Conservation (phyloP, 2,329 filamentous ascomycete genomes). For the Neofusicoccum parvum region DNA sequence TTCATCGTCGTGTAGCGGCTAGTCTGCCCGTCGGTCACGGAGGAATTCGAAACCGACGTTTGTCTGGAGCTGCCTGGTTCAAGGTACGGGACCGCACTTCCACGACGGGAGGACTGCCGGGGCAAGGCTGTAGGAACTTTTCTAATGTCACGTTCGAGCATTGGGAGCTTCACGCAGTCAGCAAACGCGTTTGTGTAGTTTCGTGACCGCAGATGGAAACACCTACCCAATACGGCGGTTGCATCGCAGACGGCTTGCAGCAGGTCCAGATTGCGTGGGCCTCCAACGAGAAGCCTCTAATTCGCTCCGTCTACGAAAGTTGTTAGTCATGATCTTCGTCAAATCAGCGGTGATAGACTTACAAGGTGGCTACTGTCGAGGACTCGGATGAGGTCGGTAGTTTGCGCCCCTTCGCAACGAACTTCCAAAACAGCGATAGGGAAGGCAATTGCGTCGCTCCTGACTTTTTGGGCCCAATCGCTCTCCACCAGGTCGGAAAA, state of each 20-base stretch:
- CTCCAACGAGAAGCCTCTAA: conserved; percentile 57
- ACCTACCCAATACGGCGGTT: conserved; percentile 51
- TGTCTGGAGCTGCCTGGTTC: conserved; percentile 33
- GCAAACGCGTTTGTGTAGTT: background rate
- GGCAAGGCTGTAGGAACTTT: conserved; percentile 50
- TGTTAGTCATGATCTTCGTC: background rate
- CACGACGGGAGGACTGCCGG: conserved; percentile 31
- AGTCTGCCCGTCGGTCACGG: conserved; percentile 37
- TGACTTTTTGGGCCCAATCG: conserved; percentile 34
- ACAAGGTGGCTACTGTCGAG: conserved; percentile 54
- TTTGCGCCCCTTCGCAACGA: conserved; percentile 49
- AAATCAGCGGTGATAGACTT: conserved; percentile 22
- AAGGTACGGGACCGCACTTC: conserved; percentile 24
- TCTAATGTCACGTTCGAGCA: conserved; percentile 54
- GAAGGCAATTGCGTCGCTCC: conserved; percentile 38
- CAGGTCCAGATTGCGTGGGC: conserved; percentile 55
- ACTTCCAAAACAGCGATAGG: conserved; percentile 56
- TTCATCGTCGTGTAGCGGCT: conserved; percentile 33
- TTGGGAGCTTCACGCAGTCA: conserved; percentile 35
- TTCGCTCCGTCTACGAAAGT: conserved; percentile 46
- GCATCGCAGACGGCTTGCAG: conserved; percentile 47
- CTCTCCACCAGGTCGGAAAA: conserved; percentile 32
- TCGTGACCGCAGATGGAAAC: background rate
- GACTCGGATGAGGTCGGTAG: conserved; percentile 42
- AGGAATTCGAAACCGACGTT: conserved; percentile 43